phyloP scores from a whole-genome alignment of 495 filamentous ascomycete genomes.

The Lophium mytilinum region DNA sequence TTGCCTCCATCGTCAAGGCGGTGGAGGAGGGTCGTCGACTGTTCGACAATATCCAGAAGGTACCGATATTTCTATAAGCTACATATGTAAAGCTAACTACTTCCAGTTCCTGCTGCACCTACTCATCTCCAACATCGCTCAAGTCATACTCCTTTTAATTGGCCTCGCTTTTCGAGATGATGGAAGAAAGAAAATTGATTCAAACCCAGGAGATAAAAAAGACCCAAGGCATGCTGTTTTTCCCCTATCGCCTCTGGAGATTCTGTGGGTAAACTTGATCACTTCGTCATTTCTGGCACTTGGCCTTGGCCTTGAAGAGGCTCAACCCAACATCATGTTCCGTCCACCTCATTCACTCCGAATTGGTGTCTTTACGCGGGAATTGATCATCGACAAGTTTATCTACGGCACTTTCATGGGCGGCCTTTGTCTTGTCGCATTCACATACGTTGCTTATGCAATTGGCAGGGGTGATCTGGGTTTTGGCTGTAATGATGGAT shows the following conservation, averaged over 20 bases:
- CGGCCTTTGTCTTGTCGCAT: conserved; percentile 55
- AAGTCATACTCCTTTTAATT: conserved; percentile 65
- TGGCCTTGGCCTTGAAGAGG: conserved; percentile 61
- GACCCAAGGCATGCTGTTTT: conserved; percentile 55
- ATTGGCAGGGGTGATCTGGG: conserved; percentile 54
- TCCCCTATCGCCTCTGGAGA: conserved; percentile 64
- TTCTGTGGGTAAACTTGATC: conserved; percentile 70
- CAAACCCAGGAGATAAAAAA: no score
- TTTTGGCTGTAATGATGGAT: conserved; percentile 53
- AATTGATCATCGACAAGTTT: conserved; percentile 66
- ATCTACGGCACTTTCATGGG: conserved; percentile 68
- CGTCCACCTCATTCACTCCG: conserved; percentile 59
- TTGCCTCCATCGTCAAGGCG: conserved; percentile 68
- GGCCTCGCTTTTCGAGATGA: conserved; percentile 62
- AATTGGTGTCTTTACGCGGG: conserved; percentile 58
- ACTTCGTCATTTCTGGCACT: conserved; percentile 70
- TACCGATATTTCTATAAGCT: conserved; percentile 4
- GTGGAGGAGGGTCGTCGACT: conserved; percentile 65
- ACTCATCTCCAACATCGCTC: conserved; percentile 63
- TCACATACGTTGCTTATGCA: conserved; percentile 63
- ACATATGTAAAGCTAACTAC: neutral
- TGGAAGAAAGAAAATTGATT: no score
- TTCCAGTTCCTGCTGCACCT: conserved; percentile 64
- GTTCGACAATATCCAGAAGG: conserved; percentile 71
- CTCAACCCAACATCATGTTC: conserved; percentile 58